Evolutionary conservation across 2,329 filamentous ascomycete species (phyloP), one percentile per base, ranked within the genome.

Genomic region (Penicillium sp.): DNA sequence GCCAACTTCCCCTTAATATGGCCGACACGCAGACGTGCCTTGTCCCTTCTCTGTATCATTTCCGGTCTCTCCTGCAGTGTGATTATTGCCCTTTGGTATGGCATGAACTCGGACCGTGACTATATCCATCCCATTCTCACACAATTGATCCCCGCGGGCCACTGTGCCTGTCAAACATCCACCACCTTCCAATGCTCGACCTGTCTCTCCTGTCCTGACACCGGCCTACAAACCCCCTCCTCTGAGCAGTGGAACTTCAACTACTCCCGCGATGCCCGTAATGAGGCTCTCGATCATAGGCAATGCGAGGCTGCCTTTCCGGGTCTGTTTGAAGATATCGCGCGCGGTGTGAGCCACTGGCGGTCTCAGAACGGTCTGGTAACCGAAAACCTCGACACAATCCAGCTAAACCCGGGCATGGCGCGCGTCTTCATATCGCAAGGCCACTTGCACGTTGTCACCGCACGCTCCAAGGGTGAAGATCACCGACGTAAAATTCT

Each of bases 401-500:
- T 69, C 24, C 42, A 44, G 0, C 42, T 69, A 2, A 36, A 59
- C 31, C 49, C 49, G 3, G 67, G 66, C 3, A 70, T 70, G 67
- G 64, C 53, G 6, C 61, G 65, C 10, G 65, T 61, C 2, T 62
- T 61, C 18, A 67, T 69, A n/a, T 49, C 58, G 8, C 46, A 55
- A 13, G 67, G 66, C 6, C 56, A 68, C 18, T 47, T 70, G 2
- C 61, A 68, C 39, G 59, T 68, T 13, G 50, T 68, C 3, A 54
- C 57, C 0, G 54, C 60, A 6, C 61, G 59, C 1, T 55, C 66
- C 4, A 60, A 55, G 5, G 61, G 61, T n/a, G 65, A 67, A 39
- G 67, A 69, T 23, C 67, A 69, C 38, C 63, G 66, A 9, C 62
- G 63, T 1, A 69, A 69, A 46, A 66, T 68, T 22, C 32, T 69